Evolutionary conservation across 2,329 filamentous ascomycete genomes (phyloP), one percentile per base, ranked within the genome.

Genomic region (Aspergillus novofumigatus): DNA sequence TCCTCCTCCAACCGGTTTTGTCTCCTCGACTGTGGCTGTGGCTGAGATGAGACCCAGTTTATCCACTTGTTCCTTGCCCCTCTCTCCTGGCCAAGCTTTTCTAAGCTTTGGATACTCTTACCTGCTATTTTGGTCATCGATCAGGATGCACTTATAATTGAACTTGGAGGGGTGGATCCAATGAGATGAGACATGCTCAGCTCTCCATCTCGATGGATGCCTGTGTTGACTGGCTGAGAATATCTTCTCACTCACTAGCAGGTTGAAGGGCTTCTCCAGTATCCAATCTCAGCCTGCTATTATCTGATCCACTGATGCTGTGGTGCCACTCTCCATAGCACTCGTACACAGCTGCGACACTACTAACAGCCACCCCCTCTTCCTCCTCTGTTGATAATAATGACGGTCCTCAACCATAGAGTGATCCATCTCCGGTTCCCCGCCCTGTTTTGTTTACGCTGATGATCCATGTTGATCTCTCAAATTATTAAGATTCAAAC

Each of bases 81-180:
- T 45, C 10, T 20, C 11, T 20, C 41, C 44, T 47, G 50, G 61
- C 57, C 54, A 65, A 65, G 62, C 62, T 65, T 65, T 63, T 56
- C 58, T 38, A 65, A 65, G 62, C 62, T 62, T 64, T 60, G 50
- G 54, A 51, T 53, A 35, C 11, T 35, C 54, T n/a, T 25, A 29
- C 14, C 41, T 32, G 51, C 52, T 35, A 32, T 35, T 17, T 35
- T 35, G 32, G 17, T 42, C 41, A 21, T 42, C 7, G 7, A 42
- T 42, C 10, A 42, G 25, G 25, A 26, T 26, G 25, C 25, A 7
- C 25, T 26, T 26, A 26, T 1, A 7, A 26, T 26, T 7, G 41
- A 4, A 3, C 10, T 3, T 42, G 29, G 32, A 35, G 14, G 32
- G 32, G 32, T 38, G 32, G 11, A 35, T 17, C 32, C 32, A 38